Base-by-base conservation (phyloP, 371 early-diverging fungal genomes). In the Rhizopus sp. region DNA sequence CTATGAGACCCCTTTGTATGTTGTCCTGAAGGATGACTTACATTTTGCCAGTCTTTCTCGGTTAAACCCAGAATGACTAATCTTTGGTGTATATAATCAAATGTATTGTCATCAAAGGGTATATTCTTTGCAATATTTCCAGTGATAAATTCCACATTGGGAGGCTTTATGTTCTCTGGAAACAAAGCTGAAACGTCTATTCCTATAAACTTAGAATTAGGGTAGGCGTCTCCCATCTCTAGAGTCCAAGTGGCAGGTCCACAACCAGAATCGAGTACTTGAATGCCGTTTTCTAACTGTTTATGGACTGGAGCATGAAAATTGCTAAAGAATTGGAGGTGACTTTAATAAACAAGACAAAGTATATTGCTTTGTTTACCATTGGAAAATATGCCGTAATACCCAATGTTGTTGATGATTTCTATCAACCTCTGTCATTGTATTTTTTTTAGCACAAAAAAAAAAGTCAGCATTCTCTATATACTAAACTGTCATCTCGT, bases 1-100 rank as follows among this genome's bases (percentile, higher is more conserved):
- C 10, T 7, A 49, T 40, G 7, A 53, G 47, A n/a, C 33, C 23
- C 33, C 10, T 7, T 13, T 2, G 4, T 9, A n/a, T 15, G 5
- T 38, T 15, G 29, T 45, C 23, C 6, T 23, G 15, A 23, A 23
- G 23, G 2, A 7, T 17, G 29, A 35, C 38, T 57, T 72, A 64
- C 73, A 16, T 62, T 63, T 17, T 39, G 42, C 74, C 77, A 77
- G 45, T 73, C 64, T 3, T 33, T 31, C 10, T 61, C 16, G 3
- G 65, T 69, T 12, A 77, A 55, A 5, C 69, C 72, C 23, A 73
- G 49, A 13, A 70, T 35, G 17, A 73, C 64, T 17, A 77, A 45
- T 45, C 82, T 69, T 58, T 84, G 79, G 60, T 83, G 77, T 38
- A 84, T 68, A 62, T 73, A 84, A 45, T 81, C 83, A 68, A 84